phyloP scores from a whole-genome alignment of 2,329 filamentous ascomycete genomes.

The Didymella exigua region DNA sequence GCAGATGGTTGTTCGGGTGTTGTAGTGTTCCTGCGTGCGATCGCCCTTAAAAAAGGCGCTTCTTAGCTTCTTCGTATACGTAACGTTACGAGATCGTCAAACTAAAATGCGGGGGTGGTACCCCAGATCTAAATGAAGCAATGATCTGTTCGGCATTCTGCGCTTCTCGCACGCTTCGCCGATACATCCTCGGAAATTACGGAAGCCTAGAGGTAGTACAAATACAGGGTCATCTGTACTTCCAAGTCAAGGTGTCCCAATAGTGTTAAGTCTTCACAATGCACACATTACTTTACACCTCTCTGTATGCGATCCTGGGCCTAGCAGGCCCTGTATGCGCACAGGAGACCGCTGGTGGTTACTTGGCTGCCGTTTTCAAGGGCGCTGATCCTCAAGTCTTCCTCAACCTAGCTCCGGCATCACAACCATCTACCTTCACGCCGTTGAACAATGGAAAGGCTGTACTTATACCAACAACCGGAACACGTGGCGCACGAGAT shows the following conservation, averaged over 20 bases:
- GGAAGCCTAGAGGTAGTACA: neutral
- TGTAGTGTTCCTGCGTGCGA: too few relatives aligned
- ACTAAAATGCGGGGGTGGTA: neutral
- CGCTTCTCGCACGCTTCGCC: neutral
- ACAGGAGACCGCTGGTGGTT: constrained; percentile 42
- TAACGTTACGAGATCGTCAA: neutral
- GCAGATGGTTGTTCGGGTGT: too few relatives aligned
- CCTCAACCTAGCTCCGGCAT: constrained; percentile 61
- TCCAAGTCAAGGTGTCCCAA: too few relatives aligned
- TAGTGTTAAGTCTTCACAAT: too few relatives aligned
- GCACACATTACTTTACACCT: neutral
- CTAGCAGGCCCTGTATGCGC: neutral
- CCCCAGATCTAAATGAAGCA: neutral
- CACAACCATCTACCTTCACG: constrained; percentile 56
- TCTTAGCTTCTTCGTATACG: too few relatives aligned
- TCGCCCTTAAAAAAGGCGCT: too few relatives aligned
- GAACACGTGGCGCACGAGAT: constrained; percentile 60
- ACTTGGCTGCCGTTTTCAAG: constrained; percentile 62
- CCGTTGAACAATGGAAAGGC: constrained; percentile 57
- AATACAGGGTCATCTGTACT: neutral
- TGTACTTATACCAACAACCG: constrained; percentile 57
- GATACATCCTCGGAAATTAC: neutral
- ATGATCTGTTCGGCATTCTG: neutral
- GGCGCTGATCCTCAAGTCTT: constrained; percentile 61
- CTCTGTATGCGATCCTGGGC: neutral